Evolutionary conservation across 2,329 filamentous ascomycete genomes (phyloP).

Genomic region (Diaporthe amygdali): DNA sequence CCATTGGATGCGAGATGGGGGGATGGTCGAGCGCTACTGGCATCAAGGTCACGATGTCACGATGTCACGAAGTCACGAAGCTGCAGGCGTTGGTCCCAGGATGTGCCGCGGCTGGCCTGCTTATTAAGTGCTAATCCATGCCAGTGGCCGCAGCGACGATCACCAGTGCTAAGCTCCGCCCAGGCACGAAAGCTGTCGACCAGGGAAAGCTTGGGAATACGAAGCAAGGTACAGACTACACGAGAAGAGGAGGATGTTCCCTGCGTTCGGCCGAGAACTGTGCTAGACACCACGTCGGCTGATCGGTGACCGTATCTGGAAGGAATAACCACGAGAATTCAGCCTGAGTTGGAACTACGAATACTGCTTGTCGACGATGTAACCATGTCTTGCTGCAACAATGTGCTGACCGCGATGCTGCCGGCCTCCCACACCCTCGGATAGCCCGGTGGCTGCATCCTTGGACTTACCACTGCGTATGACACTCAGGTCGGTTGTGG

Average conservation of each 20-base stretch:
- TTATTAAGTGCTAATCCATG: conserved; percentile 3
- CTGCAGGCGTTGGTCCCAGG: not conserved
- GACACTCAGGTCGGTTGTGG: not conserved
- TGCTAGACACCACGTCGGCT: not conserved
- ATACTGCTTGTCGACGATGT: not conserved
- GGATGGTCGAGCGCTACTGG: not conserved
- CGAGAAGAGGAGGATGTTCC: not conserved
- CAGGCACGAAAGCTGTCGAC: not conserved
- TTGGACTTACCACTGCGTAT: not conserved
- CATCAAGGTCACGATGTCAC: not conserved
- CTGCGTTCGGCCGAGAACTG: not conserved
- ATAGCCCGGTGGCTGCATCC: not conserved
- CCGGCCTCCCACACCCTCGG: not conserved
- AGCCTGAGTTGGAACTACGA: not conserved
- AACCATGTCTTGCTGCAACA: not conserved
- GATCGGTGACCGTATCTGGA: not conserved
- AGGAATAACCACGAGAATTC: not conserved
- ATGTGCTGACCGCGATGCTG: not conserved
- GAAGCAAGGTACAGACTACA: not conserved
- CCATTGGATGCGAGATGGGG: not conserved
- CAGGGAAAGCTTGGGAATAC: conserved; percentile 3
- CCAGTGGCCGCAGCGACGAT: not conserved
- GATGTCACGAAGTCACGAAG: not conserved
- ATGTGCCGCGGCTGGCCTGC: not conserved
- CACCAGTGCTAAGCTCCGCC: not conserved